A percentile compares a stretch with the other conserved stretches of the same genome.
These are phyloP conservation scores for Musa troglodytarum DNA, from an alignment of 176 grass and related monocot genomes.

Conservation along the genomic window DNA sequence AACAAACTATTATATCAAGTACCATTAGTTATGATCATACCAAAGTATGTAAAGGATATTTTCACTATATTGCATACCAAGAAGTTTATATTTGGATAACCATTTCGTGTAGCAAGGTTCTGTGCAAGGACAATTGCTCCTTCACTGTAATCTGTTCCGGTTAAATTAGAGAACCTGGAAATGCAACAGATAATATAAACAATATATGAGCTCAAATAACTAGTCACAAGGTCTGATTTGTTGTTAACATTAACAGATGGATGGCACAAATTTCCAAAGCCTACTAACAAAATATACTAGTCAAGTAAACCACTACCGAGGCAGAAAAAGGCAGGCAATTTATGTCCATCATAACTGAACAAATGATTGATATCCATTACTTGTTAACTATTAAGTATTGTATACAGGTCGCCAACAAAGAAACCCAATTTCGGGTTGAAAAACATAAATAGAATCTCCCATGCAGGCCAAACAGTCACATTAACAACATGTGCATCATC, in stretches of 20 bases:
- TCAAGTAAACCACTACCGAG: not conserved
- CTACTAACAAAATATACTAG: not conserved
- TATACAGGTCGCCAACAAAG: no score
- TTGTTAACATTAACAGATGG: not conserved
- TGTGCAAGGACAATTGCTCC: constrained; percentile 84
- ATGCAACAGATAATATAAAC: not conserved
- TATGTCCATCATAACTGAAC: not conserved
- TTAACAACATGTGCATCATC: no score
- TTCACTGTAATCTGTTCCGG: constrained; percentile 95
- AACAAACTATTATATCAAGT: not conserved
- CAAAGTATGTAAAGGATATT: not conserved
- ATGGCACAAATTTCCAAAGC: not conserved
- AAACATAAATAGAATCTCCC: no score
- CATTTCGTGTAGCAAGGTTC: constrained; percentile 61
- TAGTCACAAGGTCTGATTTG: not conserved
- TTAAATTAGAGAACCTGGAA: constrained; percentile 79
- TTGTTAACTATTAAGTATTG: not conserved
- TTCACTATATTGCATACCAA: constrained; percentile 40
- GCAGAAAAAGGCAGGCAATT: not conserved
- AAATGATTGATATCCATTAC: not conserved
- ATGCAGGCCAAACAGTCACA: no score
- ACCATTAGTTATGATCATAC: not conserved
- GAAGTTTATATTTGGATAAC: constrained; percentile 64
- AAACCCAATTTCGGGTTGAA: no score
- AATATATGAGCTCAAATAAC: not conserved